Percentiles rank a stretch among this genome's conserved stretches.
Conservation (phyloP, 176 grass and related monocot species). For the Eleusine coracana region DNA sequence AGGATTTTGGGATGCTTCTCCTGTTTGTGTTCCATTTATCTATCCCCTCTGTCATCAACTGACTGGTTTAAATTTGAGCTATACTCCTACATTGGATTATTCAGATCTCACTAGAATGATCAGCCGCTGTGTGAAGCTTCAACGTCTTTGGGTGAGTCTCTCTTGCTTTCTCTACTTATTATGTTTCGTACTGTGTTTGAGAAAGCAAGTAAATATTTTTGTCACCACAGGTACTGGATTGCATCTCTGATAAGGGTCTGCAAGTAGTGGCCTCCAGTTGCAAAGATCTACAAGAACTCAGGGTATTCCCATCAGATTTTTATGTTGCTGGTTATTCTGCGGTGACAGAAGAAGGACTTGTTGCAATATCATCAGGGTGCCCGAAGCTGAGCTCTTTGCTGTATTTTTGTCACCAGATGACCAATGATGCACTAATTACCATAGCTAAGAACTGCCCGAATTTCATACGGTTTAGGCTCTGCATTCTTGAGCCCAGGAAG, state of each 20-base stretch:
- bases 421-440: conserved; percentile 73
- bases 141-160: conserved; percentile 80
- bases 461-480: conserved; percentile 80
- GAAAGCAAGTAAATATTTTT: conserved; percentile 1
- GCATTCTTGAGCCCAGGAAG: conserved; percentile 71
- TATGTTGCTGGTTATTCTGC: conserved; percentile 51
- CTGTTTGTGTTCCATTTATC: conserved; percentile 45
- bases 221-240: conserved; percentile 66
- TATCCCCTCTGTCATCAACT: conserved; percentile 66
- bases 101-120: conserved; percentile 68
- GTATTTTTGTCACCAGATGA: conserved; percentile 94
- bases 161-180: conserved; percentile 3
- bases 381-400: conserved; percentile 66
- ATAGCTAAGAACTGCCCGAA: conserved; percentile 77
- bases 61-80: conserved; percentile 80
- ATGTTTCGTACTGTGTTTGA: neutral
- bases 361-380: conserved; percentile 84
- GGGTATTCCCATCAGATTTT: conserved; percentile 78
- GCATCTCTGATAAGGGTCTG: conserved; percentile 81
- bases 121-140: conserved; percentile 69
- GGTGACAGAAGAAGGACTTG: conserved; percentile 80
- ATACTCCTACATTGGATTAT: conserved; percentile 63
- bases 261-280: conserved; percentile 71
- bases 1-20: conserved; percentile 79
- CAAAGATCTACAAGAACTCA: conserved; percentile 83